phyloP scores from a whole-genome alignment of 2,329 filamentous ascomycete species.

The Aspergillus luchuensis region DNA sequence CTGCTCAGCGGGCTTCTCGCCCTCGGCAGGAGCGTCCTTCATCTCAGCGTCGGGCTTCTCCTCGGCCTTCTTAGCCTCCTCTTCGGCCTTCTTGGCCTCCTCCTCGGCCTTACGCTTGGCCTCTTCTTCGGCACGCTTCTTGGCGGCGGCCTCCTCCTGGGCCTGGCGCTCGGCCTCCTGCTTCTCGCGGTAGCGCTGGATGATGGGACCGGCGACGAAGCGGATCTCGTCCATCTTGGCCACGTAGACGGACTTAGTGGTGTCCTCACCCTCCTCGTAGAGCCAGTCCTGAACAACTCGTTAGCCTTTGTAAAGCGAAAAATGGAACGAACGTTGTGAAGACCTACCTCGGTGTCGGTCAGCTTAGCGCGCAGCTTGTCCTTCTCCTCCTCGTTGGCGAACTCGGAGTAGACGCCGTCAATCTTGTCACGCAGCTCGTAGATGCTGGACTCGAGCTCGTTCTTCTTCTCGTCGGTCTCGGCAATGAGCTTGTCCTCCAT shows the following conservation, averaged over 20 bases:
- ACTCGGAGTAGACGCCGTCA: conserved; percentile 85
- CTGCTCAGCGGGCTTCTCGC: conserved; percentile 36
- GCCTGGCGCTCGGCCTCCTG: conserved; percentile 79
- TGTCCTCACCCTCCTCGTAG: conserved; percentile 94
- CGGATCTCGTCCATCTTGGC: conserved; percentile 96
- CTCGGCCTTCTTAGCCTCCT: conserved; percentile 47
- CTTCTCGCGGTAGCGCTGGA: conserved; percentile 95
- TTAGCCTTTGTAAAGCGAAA: conserved; percentile 16
- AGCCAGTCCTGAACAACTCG: conserved; percentile 78
- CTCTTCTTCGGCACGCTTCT: conserved; percentile 67
- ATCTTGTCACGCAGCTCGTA: conserved; percentile 97
- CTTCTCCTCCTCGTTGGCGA: conserved; percentile 92
- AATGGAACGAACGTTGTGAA: not conserved
- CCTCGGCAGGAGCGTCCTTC: conserved; percentile 58
- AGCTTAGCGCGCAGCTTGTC: conserved; percentile 80
- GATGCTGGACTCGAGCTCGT: conserved; percentile 96
- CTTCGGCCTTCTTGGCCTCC: conserved; percentile 57
- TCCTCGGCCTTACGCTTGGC: conserved; percentile 78
- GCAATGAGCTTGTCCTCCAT: conserved; percentile 98
- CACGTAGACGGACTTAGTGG: conserved; percentile 89
- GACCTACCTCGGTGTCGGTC: conserved; percentile 78
- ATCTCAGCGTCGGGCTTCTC: conserved; percentile 54
- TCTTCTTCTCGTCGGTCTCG: conserved; percentile 99
- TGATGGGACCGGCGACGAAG: conserved; percentile 83
- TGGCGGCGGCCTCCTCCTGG: conserved; percentile 66